A percentile compares a stretch with the other conserved stretches of the same genome.
Conservation (phyloP, 495 filamentous ascomycete species). For the Neurospora cerealis region DNA sequence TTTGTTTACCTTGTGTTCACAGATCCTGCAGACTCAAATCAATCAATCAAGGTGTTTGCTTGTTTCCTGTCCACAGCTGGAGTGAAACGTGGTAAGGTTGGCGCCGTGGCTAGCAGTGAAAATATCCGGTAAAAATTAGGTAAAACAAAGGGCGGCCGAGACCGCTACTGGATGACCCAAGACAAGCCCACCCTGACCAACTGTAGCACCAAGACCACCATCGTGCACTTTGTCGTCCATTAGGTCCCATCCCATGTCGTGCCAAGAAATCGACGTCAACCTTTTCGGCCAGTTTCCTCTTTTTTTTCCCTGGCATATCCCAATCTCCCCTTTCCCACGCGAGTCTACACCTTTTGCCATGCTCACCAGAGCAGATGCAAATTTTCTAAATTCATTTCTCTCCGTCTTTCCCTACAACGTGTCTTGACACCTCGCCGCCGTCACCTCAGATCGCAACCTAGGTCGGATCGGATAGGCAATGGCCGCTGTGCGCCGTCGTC, state of each 20-base stretch:
- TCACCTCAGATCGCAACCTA: background rate
- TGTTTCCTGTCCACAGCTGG: background rate
- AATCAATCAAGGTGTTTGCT: background rate
- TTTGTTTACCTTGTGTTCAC: background rate
- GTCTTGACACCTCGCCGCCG: background rate
- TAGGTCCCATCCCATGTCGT: background rate
- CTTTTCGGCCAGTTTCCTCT: background rate
- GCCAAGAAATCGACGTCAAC: background rate
- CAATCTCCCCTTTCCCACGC: background rate
- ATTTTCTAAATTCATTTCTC: background rate
- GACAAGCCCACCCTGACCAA: background rate
- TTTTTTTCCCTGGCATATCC: background rate
- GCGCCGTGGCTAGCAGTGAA: background rate
- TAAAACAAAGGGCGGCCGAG: background rate
- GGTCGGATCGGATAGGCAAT: slow-evolving; percentile 1
- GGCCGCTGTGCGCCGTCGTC: slow-evolving; percentile 5
- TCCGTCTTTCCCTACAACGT: background rate
- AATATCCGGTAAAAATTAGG: background rate
- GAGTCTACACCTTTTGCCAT: background rate
- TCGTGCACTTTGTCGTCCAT: background rate
- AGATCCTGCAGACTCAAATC: background rate
- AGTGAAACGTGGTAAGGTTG: background rate
- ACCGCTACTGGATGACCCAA: background rate
- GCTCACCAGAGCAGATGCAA: background rate
- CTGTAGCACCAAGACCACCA: background rate